Evolutionary conservation across 768 basidiomycete genomes (phyloP).

Genomic region (Podaxis sp.): DNA sequence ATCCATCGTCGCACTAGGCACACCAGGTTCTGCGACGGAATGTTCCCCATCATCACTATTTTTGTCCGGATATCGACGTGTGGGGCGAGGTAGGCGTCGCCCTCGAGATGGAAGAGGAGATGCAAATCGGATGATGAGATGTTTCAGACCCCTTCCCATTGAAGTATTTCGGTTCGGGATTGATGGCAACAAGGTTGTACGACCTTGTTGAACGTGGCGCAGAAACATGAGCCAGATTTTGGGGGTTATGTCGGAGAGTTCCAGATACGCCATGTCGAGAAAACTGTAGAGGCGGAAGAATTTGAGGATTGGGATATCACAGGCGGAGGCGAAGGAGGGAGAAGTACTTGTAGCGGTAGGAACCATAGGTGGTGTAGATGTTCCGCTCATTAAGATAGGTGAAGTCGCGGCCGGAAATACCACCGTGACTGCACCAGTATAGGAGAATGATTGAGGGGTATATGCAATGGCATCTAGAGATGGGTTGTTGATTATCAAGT

Average conservation of each 20-base stretch:
- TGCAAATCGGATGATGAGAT: background rate
- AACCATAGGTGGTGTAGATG: background rate
- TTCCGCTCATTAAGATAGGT: background rate
- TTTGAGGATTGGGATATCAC: background rate
- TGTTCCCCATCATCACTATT: background rate
- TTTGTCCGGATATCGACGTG: background rate
- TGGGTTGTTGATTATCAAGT: background rate
- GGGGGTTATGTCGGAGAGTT: background rate
- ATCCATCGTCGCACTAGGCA: background rate
- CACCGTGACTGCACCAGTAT: background rate
- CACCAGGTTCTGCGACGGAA: background rate
- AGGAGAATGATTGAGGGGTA: background rate
- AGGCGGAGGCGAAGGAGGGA: background rate
- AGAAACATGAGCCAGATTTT: constrained; percentile 1
- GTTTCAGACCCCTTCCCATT: background rate
- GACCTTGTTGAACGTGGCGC: background rate
- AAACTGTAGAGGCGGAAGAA: background rate
- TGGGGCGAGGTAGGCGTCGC: background rate
- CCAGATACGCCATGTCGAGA: background rate
- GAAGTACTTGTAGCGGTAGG: background rate
- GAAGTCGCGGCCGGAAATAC: background rate
- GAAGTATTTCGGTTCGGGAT: background rate
- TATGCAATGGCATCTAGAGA: background rate
- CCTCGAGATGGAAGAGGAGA: background rate
- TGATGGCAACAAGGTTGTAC: background rate